Base-by-base conservation (phyloP, 768 basidiomycete species). In the Stropharia rugosoannulata region DNA sequence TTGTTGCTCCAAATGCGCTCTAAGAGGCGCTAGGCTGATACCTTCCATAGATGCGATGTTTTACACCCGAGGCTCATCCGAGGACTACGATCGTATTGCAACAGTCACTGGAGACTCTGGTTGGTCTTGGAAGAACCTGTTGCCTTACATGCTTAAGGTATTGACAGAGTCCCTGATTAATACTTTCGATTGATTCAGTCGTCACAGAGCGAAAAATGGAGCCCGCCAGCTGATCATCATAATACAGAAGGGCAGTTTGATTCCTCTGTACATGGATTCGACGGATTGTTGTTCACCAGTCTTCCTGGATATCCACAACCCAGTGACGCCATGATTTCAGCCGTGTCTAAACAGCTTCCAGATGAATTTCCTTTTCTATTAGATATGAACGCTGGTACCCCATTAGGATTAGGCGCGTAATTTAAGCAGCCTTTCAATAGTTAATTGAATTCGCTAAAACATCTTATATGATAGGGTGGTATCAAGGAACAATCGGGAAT, bases 381-480 rank as follows among this genome's bases (percentile, higher is more conserved):
- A 12, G 80, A 81, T 59, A 67, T 68, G 54, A 79, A 80, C 57
- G 70, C 72, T 22, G 80, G 80, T 12, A 65, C 61, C 9, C 70
- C 71, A 0, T 51, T 78, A 6, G 80, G 80, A 4, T 48, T 78
- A 38, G 72, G 79, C 49, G 57, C 1, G 5, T 49, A 7, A 35
- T 27, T 12, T 13, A 13, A 35, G 27, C 18, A n/a, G 13, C 4
- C 22, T 22, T 4, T 22, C 22, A 22, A 22, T 22, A 22, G 22
- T 22, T 2, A 22, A 22, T 22, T 22, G n/a, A 15, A 49, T 6
- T 5, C 13, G 15, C 38, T 10, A 1, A 18, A 36, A 37, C 32
- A 39, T n/a, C n/a, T n/a, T n/a, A n/a, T 13, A 38, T 46, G 10
- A 7, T 38, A 65, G 68, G 59, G 15, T 68, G 65, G 64, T 45